phyloP scores from a whole-genome alignment of 2,329 filamentous ascomycete species.

The Cercospora berteroae region DNA sequence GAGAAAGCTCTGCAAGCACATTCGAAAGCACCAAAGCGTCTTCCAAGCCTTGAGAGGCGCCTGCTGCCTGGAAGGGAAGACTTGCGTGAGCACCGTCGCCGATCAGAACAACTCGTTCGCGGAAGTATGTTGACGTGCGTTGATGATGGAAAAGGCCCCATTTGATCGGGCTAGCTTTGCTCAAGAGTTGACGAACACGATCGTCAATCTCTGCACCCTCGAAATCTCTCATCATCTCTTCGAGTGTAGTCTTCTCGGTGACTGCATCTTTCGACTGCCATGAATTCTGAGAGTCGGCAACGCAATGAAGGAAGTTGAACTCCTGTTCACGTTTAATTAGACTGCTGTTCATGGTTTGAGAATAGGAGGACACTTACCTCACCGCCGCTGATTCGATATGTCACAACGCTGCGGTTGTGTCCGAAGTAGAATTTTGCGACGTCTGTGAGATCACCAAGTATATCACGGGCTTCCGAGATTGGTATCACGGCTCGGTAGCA shows the following conservation, averaged over 20 bases:
- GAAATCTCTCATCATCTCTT: slow-evolving; percentile 16
- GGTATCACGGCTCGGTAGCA: slow-evolving; percentile 63
- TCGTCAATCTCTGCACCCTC: slow-evolving; percentile 4
- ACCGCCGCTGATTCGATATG: slow-evolving; percentile 5
- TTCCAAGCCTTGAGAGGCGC: slow-evolving; percentile 58
- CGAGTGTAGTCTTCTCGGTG: slow-evolving; percentile 2
- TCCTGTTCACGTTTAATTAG: background rate
- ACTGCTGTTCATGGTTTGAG: background rate
- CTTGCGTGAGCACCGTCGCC: slow-evolving; percentile 60
- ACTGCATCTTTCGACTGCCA: background rate
- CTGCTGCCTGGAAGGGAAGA: slow-evolving; percentile 56
- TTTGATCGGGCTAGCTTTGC: slow-evolving; percentile 41
- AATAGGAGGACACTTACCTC: background rate
- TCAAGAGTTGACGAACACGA: slow-evolving; percentile 11
- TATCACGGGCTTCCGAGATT: slow-evolving; percentile 44
- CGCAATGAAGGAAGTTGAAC: slow-evolving; percentile 9
- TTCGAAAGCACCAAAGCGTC: slow-evolving; percentile 49
- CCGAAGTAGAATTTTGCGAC: slow-evolving; percentile 3
- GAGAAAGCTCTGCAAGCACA: slow-evolving; percentile 1
- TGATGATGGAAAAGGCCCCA: slow-evolving; percentile 52
- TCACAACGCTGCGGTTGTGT: background rate
- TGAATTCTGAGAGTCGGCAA: background rate
- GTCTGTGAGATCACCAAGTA: slow-evolving; percentile 22
- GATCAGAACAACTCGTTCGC: slow-evolving; percentile 45
- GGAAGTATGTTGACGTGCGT: slow-evolving; percentile 41